Base-by-base conservation (phyloP, 768 basidiomycete species). In the Leccinum olivaceopallidum region DNA sequence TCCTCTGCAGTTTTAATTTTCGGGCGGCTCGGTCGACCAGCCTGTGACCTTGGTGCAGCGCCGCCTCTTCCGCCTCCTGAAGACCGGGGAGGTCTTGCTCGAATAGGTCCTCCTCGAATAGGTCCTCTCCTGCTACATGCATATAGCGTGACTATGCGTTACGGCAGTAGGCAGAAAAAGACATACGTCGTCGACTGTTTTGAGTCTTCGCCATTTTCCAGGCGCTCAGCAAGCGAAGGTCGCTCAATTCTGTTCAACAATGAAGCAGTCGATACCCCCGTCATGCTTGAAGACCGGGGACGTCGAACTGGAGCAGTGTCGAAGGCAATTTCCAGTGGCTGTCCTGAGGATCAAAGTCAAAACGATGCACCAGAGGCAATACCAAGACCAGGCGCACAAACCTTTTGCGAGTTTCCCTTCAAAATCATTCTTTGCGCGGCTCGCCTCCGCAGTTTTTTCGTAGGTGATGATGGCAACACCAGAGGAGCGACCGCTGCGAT, bases 401-500 rank as follows among this genome's bases (percentile, higher is more conserved):
- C 95, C 92, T 79, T 93, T 96, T 36, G 93, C 92, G 62, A 93
- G 81, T 66, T 92, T 88, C 50, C 94, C 93, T 70, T 94, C 84
- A 60, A 89, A 90, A 64, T 91, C 88, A 63, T 87, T 89, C 77
- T 92, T 92, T 57, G 94, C 94, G 60, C 83, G 80, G 42, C 86
- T 85, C 36, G 95, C 95, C 73, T 96, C 91, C 57, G 83, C 80
- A 18, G 83, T 67, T 3, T 87, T 92, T 76, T 92, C 89, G 77
- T 87, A 96, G 9, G 86, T 81, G 72, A 97, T 79, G 66, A 86
- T 83, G 60, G 90, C 95, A 66, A 85, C 81, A 61, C 95, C 95
- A 20, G 84, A 86, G 51, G 95, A 96, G 73, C 95, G 90, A 66
- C 95, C 95, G 68, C 94, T 95, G 73, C 90, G 88, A 79, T 97